Conservation (phyloP, 2,329 filamentous ascomycete species). For the Alternaria tenuissima region DNA sequence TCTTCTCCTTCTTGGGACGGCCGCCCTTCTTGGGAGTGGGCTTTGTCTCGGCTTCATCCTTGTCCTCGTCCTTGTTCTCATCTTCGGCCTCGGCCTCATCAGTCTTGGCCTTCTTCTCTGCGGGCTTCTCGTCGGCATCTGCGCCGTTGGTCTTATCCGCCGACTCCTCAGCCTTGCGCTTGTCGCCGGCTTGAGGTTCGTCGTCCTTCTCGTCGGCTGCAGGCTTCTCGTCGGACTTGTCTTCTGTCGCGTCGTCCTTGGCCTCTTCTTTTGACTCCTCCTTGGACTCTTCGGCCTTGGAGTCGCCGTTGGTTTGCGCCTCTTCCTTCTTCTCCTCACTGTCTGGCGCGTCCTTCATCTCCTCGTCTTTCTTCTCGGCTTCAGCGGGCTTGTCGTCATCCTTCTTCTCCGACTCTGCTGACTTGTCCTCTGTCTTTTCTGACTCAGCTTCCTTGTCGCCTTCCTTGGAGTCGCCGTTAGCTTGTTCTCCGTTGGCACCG, state of each 20-base stretch:
- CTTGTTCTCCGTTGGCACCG: slow-evolving; percentile 40
- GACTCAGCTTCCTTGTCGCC: slow-evolving; percentile 37
- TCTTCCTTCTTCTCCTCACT: slow-evolving; percentile 34
- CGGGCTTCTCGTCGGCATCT: slow-evolving; percentile 10
- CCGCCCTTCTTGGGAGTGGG: slow-evolving; percentile 46
- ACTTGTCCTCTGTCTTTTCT: slow-evolving; percentile 49
- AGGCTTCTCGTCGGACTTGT: slow-evolving; percentile 9
- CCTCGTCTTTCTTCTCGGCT: slow-evolving; percentile 43
- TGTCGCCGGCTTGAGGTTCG: slow-evolving; percentile 43
- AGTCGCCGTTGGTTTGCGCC: slow-evolving; percentile 30
- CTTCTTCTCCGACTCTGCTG: slow-evolving; percentile 36
- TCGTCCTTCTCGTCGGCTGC: slow-evolving; percentile 7
- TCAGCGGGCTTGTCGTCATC: slow-evolving; percentile 42
- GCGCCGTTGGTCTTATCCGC: slow-evolving; percentile 31
- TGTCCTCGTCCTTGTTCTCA: slow-evolving; percentile 39
- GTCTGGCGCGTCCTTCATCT: slow-evolving; percentile 31
- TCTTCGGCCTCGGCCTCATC: slow-evolving; percentile 34
- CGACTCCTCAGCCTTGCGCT: slow-evolving; percentile 44
- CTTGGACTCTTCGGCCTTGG: slow-evolving; percentile 37
- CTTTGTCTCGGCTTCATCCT: slow-evolving; percentile 38
- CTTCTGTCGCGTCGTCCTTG: slow-evolving; percentile 32
- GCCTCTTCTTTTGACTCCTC: slow-evolving; percentile 36
- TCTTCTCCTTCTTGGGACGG: slow-evolving; percentile 54
- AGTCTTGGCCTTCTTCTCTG: slow-evolving; percentile 39
- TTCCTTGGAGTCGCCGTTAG: slow-evolving; percentile 50